Evolutionary conservation across 495 filamentous ascomycete species (phyloP), one percentile per base, ranked within the genome.

Genomic region (Penicilliopsis zonata): DNA sequence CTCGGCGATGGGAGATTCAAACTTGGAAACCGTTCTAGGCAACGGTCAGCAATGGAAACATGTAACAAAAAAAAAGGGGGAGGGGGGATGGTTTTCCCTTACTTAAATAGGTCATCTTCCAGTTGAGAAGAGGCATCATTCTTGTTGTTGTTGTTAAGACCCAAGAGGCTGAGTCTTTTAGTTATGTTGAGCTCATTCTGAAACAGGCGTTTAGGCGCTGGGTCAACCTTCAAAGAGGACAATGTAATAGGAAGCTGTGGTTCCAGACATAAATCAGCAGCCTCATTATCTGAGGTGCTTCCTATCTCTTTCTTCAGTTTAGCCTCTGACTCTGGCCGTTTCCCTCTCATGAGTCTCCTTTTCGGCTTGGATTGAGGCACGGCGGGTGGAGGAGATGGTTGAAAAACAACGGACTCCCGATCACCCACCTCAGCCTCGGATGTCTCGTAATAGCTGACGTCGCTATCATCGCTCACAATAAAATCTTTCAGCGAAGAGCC

Each of bases 401-500:
- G n/a, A n/a, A n/a, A n/a, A n/a, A n/a, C n/a, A n/a, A n/a, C 16
- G 17, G 21, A 13, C 15, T 15, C 16, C 22, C 27, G 18, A 31
- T 51, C 40, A 12, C 50, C 53, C 30, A 50, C 43, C 31, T 62
- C 53, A 34, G 45, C 43, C 14, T 48, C 46, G 5, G 57, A 55
- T 34, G 46, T 49, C 26, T 58, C 55, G 38, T 59, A 42, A 27
- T 43, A 63, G 34, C 59, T 67, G 16, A 46, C 21, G 13, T 63
- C 59, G 4, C 63, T 58, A 40, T 64, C 52, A 37, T 67, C 63
- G 29, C 61, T 63, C 31, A 64, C 63, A 44, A 67, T 54, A 31
- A 65, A 67, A 27, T 57, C 59, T 19, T 60, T 58, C 18, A 63
- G 39, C 25, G 57, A 63, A 33, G 49, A 52, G 34, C 46, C 51